Evolutionary conservation across 257 asterid species (phyloP).

Genomic region (Solanum pennellii): DNA sequence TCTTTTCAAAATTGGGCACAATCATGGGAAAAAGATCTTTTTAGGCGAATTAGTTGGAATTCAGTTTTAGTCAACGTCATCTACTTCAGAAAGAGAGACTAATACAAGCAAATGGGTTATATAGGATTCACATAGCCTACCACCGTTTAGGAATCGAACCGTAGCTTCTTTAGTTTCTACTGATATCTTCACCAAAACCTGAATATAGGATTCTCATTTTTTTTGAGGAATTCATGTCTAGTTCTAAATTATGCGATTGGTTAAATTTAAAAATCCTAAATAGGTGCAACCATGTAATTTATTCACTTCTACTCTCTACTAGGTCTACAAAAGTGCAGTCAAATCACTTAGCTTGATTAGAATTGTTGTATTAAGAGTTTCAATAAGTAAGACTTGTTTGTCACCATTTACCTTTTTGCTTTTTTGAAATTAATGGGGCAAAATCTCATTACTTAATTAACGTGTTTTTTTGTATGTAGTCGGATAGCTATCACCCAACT

Average conservation of each 20-base stretch:
- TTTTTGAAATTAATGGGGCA: neutral
- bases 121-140: neutral
- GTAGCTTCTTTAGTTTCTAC: neutral
- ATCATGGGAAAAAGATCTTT: neutral
- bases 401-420: neutral
- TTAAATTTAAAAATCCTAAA: neutral
- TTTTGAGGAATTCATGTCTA: neutral
- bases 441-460: neutral
- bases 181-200: neutral
- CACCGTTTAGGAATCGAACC: neutral
- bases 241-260: no score
- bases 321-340: neutral
- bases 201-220: no score
- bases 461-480: slow-evolving; percentile 10
- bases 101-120: neutral
- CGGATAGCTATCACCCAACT: slow-evolving; percentile 79
- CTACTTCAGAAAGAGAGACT: neutral
- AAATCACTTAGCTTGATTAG: neutral
- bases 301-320: neutral
- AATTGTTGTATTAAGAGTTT: neutral
- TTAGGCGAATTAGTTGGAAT: neutral
- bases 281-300: neutral
- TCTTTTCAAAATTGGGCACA: neutral
- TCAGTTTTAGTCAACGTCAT: neutral
- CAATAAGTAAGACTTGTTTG: neutral